Evolutionary conservation across 2,329 filamentous ascomycete species (phyloP).

Genomic region (Botryotinia convoluta): DNA sequence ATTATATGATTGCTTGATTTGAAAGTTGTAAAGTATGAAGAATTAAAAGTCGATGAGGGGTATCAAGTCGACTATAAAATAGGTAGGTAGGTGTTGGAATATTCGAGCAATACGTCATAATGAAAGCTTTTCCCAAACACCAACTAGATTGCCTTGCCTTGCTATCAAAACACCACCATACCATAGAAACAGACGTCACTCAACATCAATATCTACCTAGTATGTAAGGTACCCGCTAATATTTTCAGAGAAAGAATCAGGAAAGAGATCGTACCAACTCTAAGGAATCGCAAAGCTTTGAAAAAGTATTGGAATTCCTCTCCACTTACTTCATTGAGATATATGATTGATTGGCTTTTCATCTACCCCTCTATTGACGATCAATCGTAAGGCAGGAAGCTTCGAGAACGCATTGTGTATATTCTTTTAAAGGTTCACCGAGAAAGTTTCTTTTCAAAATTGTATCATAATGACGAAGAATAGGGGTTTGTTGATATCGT

Average conservation of each 20-base stretch:
- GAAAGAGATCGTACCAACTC: constrained; percentile 1
- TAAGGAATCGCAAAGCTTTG: background rate
- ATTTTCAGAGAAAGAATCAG: background rate
- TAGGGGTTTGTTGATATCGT: background rate
- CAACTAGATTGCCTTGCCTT: constrained; percentile 1
- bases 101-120: constrained; percentile 14
- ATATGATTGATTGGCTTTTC: constrained; percentile 1
- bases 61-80: background rate
- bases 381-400: constrained; percentile 10
- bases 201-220: background rate
- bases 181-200: constrained; percentile 16
- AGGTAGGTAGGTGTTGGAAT: constrained; percentile 4
- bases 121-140: background rate
- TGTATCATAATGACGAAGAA: constrained; percentile 6
- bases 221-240: constrained; percentile 16
- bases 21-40: background rate
- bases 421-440: background rate
- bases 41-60: background rate
- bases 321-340: constrained; percentile 1
- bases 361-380: constrained; percentile 1
- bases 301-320: background rate
- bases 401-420: background rate
- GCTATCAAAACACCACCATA: constrained; percentile 3
- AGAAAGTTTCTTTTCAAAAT: background rate
- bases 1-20: background rate